These are phyloP conservation scores for Podila verticillata DNA, from an alignment of 192 early-diverging fungal species.

Conservation along the genomic window DNA sequence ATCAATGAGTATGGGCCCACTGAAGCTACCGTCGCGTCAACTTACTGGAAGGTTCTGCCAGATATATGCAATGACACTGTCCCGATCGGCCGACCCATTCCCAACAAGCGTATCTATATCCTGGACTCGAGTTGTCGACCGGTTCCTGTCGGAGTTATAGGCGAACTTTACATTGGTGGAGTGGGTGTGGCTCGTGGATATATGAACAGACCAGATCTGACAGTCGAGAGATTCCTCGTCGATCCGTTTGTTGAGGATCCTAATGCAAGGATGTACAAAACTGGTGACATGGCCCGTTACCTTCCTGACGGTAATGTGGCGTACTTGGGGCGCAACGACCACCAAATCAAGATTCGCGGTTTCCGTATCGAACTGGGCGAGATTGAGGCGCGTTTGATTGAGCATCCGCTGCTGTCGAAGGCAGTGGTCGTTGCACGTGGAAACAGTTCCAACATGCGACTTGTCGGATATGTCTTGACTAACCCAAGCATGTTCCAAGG, in stretches of 20 bases:
- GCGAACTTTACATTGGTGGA: slow-evolving; percentile 53
- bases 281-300: slow-evolving; percentile 40
- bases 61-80: slow-evolving; percentile 23
- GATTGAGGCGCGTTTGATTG: slow-evolving; percentile 23
- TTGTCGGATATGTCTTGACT: slow-evolving; percentile 65
- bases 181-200: slow-evolving; percentile 51
- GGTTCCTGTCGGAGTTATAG: slow-evolving; percentile 46
- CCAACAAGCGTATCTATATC: slow-evolving; percentile 29
- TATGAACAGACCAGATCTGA: slow-evolving; percentile 45
- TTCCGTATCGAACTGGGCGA: slow-evolving; percentile 50
- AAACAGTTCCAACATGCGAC: slow-evolving; percentile 61
- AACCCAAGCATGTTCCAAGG: not conserved
- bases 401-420: slow-evolving; percentile 17
- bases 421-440: slow-evolving; percentile 31
- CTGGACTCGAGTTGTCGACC: slow-evolving; percentile 25
- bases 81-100: slow-evolving; percentile 29
- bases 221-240: slow-evolving; percentile 34
- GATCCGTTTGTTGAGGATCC: slow-evolving; percentile 41
- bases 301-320: slow-evolving; percentile 40
- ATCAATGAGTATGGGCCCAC: slow-evolving; percentile 38
- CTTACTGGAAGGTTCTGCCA: not conserved
- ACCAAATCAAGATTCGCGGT: slow-evolving; percentile 57
- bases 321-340: slow-evolving; percentile 47
- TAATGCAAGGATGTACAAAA: slow-evolving; percentile 36
- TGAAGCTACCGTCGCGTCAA: slow-evolving; percentile 9